Evolutionary conservation across 192 early-diverging fungal genomes (phyloP), one percentile per base, ranked within the genome.

Genomic region (Thoreauomyces humboldtii): DNA sequence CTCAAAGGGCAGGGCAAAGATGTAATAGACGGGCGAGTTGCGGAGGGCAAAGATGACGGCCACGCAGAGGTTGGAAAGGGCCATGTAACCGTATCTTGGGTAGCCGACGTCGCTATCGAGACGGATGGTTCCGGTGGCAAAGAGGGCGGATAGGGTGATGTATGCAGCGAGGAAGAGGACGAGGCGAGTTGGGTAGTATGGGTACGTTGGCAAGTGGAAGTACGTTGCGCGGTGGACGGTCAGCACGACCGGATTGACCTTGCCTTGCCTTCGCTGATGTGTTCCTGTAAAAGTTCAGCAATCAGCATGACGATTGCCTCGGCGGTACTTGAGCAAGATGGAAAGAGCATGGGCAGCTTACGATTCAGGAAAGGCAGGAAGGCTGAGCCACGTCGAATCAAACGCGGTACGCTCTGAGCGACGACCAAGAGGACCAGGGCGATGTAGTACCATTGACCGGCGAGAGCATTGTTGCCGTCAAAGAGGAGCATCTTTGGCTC

Each of bases 401-500:
- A 25, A 17, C 60, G 60, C 45, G 60, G 60, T 22, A 62, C 1
- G 60, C 60, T 62, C 43, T 62, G 60, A 28, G 33, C 31, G 1
- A 41, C 44, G 44, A 62, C 60, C 12, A 62, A 33, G 22, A 45
- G 22, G n/a, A 62, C 60, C 19, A 62, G 46, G 31, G 28, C n/a
- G 25, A 46, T 35, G 7, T 43, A 50, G 45, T 62, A 62, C 60
- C 60, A 62, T 31, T 29, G 7, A 17, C 44, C 60, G 4, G 60
- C 60, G 0, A 21, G 22, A 29, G 24, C 9, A 32, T 50, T 17
- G 34, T 45, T 46, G 24, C 34, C 34, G 31, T 50, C 44, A 50
- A 62, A 62, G 28, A 62, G 44, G 60, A 50, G 44, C 60, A 62
- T 62, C 19, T 19, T n/a, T n/a, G n/a, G n/a, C n/a, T n/a, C n/a